Base-by-base conservation (phyloP, 1,139 yeast species). In the Pichia kudriavzevii region DNA sequence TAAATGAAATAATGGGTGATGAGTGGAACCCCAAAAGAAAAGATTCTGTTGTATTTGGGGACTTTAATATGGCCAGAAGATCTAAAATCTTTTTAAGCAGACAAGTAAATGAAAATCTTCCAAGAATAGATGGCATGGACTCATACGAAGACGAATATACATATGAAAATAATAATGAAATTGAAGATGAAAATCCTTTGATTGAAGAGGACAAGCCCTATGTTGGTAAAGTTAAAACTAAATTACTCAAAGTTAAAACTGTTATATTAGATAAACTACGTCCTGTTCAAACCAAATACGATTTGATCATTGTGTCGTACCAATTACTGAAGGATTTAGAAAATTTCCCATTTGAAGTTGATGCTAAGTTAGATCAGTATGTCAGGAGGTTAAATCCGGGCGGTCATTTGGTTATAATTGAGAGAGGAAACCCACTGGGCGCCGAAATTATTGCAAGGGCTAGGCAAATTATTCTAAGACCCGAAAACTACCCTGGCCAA, bases 381-480 rank as follows among this genome's bases (percentile, higher is more conserved):
- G 63, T 85, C 22, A 64, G 68, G 14, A 59, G 82, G 20, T 60
- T 87, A 30, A 69, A 74, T 10, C 95, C 95, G 0, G 74, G 74
- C 11, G 98, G 97, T 0, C 78, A 79, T 40, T 58, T 88, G 14
- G 76, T 85, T 1, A 58, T 91, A 7, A 63, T 88, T 3, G 97
- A 91, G 60, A 68, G 96, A 45, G 98, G 98, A 2, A 84, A 82
- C 39, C 84, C 96, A 0, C 58, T 78, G 24, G 97, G 97, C 0
- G 85, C 85, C 53, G 97, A 91, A 58, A 69, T 78, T 5, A 70
- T 87, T 41, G 94, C 95, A 0, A 68, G 95, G 38, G 96, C 97
- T 1, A 69, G 98, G 50, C 95, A 91, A 56, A 58, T 84, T 8
- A 75, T 87, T 75, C 63, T 91, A 16, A 71, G 96, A 44, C 95